Evolutionary conservation across 352 stramenopile genomes (phyloP), one percentile per base, ranked within the genome.

Genomic region (Aphanomyces cochlioides): DNA sequence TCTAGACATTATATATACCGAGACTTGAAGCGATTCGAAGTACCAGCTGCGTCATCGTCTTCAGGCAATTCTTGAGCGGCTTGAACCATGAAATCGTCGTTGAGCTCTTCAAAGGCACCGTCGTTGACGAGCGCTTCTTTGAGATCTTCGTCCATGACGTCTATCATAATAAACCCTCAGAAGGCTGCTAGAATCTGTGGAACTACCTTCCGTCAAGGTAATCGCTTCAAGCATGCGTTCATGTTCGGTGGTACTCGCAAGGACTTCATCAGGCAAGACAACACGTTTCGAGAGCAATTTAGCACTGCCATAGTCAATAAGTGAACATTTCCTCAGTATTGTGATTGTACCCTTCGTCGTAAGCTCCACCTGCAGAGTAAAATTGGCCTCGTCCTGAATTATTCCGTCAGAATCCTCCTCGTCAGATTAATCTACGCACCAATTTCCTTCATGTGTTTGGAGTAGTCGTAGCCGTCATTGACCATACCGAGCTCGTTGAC

Each of bases 401-500:
- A 13, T 12, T 7, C 50, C 19, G 19, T 8, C 19, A 36, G 10
- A 28, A 58, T 58, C 15, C 36, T 12, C 7, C 50, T 8, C 36
- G 50, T 12, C 50, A 58, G 8, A 36, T 28, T 37, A 58, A 19
- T 13, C 15, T 34, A 56, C 58, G 7, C 15, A 60, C 90, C 90
- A 77, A 96, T 96, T 73, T 94, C 90, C 61, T 92, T 95, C 75
- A 98, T 79, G 78, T 98, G 92, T 75, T 96, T 80, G 70, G 84
- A 75, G 78, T 98, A 98, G 73, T 98, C 87, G 78, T 98, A 98
- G 64, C 90, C 90, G 75, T 98, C 92, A 70, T 96, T 87, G 36
- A 86, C 79, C 68, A 98, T 81, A 15, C 92, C 92, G 53, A 96
- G 80, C 67, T 90, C 88, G 61, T 97, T 88, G 57, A 96, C 83